Evolutionary conservation across 768 basidiomycete genomes (phyloP).

Genomic region (Mycena kentingensis): DNA sequence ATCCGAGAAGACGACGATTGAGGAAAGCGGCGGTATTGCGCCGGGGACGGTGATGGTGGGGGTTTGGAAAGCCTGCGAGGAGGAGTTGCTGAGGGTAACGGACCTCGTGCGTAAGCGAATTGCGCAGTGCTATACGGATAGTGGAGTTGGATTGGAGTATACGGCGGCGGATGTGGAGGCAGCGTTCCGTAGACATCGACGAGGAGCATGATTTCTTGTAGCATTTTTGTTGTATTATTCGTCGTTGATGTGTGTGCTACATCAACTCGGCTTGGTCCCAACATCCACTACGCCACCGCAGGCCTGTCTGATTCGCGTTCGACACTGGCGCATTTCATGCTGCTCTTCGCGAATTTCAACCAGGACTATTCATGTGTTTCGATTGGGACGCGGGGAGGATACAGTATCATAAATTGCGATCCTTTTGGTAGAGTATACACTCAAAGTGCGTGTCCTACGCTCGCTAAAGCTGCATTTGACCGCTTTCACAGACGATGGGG

Average conservation of each 20-base stretch:
- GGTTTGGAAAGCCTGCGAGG: constrained; percentile 92
- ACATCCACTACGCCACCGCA: no score
- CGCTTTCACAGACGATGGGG: constrained; percentile 75
- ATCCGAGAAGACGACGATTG: constrained; percentile 62
- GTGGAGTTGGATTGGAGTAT: constrained; percentile 74
- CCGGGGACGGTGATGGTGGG: constrained; percentile 71
- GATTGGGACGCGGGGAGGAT: constrained; percentile 93
- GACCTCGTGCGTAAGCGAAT: constrained; percentile 70
- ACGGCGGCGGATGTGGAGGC: constrained; percentile 71
- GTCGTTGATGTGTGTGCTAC: no score
- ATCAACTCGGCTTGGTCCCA: no score
- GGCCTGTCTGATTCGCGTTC: no score
- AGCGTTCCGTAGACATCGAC: constrained; percentile 67
- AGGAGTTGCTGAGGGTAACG: constrained; percentile 74
- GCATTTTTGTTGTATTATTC: no score
- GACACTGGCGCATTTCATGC: no score
- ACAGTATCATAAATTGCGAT: constrained; percentile 97
- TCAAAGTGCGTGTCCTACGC: constrained; percentile 65
- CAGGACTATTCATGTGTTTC: constrained; percentile 96
- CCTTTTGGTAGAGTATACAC: constrained; percentile 96
- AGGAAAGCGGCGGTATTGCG: constrained; percentile 55
- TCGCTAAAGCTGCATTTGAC: not conserved
- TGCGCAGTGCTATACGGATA: constrained; percentile 76
- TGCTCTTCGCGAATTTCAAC: constrained; percentile 94
- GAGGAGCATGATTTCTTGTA: constrained; percentile 17